Base-by-base conservation (phyloP, 192 early-diverging fungal genomes). In the Podila minutissima region DNA sequence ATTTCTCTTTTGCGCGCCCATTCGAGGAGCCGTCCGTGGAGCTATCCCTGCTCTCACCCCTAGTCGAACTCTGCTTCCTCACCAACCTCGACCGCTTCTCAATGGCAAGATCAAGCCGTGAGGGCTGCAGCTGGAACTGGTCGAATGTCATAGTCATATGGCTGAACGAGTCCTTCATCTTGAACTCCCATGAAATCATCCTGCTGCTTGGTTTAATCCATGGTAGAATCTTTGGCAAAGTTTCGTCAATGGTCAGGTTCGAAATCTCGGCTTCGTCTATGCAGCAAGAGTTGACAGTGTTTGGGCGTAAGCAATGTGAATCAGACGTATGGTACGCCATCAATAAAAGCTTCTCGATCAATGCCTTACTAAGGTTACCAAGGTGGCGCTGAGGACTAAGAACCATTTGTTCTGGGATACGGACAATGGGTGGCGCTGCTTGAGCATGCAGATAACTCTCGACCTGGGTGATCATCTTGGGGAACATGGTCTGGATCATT, bases 361-460 rank as follows among this genome's bases (percentile, higher is more conserved):
- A 46, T 46, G 3, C 20, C 63, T 31, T 72, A 79, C 75, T 53
- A 55, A 55, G 22, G 29, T 31, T 72, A 79, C 75, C 60, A 55
- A 55, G 22, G 29, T 26, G 7, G 9, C 59, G 15, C 24, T 51
- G 62, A 61, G 31, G 38, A 5, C n/a, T 33, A 41, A 5, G 46
- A 26, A 69, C 37, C 71, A 69, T 64, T 71, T 84, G 46, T 28
- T 78, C 50, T 31, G 75, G 50, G 70, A 81, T 66, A 31, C 83
- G 67, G 65, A 71, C 57, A 64, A 74, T 74, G 19, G 82, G 84
- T 5, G 84, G 87, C 7, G 87, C 72, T 22, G 85, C 85, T 28
- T 83, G 84, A 0, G 50, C 22, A 13, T 88, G 86, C 9, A 88
- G 67, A 66, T 84, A 82, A 24, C 33, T 65, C 64, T 88, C 87